phyloP scores from a whole-genome alignment of 2,329 filamentous ascomycete species.

The Fusarium sambucinum region DNA sequence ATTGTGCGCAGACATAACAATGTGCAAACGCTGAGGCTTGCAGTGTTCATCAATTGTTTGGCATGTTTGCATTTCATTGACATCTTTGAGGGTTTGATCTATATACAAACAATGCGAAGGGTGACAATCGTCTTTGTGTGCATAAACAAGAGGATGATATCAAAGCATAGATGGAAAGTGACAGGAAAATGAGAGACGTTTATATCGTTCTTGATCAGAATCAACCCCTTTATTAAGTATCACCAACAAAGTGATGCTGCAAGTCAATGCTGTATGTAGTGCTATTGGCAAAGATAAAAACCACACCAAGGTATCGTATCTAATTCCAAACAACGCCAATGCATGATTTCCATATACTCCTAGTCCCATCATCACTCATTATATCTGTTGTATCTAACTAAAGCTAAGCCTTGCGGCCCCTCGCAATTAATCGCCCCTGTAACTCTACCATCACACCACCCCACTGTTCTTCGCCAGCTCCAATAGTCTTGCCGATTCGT shows the following conservation, averaged over 20 bases:
- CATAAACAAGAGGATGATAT: not conserved
- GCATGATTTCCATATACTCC: conserved; percentile 26
- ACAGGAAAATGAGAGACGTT: not conserved
- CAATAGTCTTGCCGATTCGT: conserved; percentile 60
- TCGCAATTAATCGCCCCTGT: conserved; percentile 65
- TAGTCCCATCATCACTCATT: conserved; percentile 50
- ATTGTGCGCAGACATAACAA: not conserved
- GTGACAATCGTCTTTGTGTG: not conserved
- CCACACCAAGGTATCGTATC: conserved; percentile 45
- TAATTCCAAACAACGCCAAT: conserved; percentile 43
- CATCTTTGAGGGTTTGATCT: not conserved
- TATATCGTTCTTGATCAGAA: not conserved
- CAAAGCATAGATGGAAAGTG: not conserved
- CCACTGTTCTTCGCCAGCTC: conserved; percentile 60
- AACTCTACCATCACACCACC: conserved; percentile 68
- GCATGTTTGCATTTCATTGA: not conserved
- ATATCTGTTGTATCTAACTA: conserved; percentile 6
- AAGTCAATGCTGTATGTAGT: conserved; percentile 16
- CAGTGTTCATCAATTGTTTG: not conserved
- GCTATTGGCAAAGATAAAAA: conserved; percentile 24
- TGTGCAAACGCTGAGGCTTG: not conserved
- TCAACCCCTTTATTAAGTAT: conserved; percentile 21
- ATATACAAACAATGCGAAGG: not conserved
- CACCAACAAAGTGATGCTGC: conserved; percentile 17
- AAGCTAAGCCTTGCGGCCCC: conserved; percentile 62